Percentiles rank a stretch among this genome's conserved stretches.
These are phyloP conservation scores for Starmera caribaea DNA, from an alignment of 805 yeast species.

Conservation along the genomic window DNA sequence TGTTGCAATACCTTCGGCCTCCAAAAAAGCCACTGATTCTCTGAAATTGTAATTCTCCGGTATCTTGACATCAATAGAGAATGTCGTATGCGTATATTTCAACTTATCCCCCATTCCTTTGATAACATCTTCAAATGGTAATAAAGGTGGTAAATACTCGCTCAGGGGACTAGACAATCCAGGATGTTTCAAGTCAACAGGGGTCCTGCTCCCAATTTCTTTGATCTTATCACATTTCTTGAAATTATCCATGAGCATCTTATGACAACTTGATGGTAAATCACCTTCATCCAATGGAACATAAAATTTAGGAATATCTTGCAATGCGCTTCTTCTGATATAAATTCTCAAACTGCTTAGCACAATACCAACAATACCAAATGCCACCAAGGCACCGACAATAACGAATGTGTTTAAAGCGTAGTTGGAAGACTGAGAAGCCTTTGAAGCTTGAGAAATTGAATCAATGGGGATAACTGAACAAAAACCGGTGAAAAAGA, in stretches of 20 bases:
- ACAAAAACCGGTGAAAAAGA: slow-evolving; percentile 44
- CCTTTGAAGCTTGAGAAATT: slow-evolving; percentile 48
- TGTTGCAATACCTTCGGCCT: slow-evolving; percentile 14
- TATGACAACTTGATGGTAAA: slow-evolving; percentile 37
- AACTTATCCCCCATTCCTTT: slow-evolving; percentile 52
- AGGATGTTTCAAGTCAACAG: slow-evolving; percentile 35
- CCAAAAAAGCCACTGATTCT: slow-evolving; percentile 30
- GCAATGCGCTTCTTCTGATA: slow-evolving; percentile 44
- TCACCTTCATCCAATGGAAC: slow-evolving; percentile 59
- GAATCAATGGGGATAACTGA: slow-evolving; percentile 77
- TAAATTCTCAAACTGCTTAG: slow-evolving; percentile 53
- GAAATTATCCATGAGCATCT: slow-evolving; percentile 30
- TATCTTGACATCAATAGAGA: slow-evolving; percentile 23
- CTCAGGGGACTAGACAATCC: slow-evolving; percentile 39
- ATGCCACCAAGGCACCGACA: slow-evolving; percentile 56
- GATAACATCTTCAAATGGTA: slow-evolving; percentile 43
- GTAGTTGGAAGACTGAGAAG: slow-evolving; percentile 36
- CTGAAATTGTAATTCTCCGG: slow-evolving; percentile 33
- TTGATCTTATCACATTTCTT: slow-evolving; percentile 32
- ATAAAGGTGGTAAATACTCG: slow-evolving; percentile 26
- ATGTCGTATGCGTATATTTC: slow-evolving; percentile 34
- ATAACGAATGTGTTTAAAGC: slow-evolving; percentile 79
- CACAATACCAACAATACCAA: slow-evolving; percentile 38
- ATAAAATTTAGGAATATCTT: slow-evolving; percentile 73
- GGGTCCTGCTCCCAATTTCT: slow-evolving; percentile 29